Evolutionary conservation across 208 protist species (phyloP).

Genomic region (Trichomonas vaginalis): DNA sequence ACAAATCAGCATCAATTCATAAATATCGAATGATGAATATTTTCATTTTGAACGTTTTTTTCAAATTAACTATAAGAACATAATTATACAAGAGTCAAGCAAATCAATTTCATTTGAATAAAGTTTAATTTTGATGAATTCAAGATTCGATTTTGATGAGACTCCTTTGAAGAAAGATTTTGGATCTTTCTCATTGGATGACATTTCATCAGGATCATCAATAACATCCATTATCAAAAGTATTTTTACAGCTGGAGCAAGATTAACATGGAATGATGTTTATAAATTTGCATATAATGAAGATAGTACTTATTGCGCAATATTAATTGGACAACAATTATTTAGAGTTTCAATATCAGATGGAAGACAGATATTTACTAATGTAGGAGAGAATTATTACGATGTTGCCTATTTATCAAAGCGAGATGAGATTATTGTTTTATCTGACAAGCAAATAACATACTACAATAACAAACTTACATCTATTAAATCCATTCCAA

Average conservation of each 20-base stretch:
- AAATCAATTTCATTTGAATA: too few relatives aligned
- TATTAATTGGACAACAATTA: neutral
- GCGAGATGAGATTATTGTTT: neutral
- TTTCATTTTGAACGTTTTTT: too few relatives aligned
- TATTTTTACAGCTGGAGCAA: neutral
- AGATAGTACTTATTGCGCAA: neutral
- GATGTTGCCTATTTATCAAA: neutral
- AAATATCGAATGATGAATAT: too few relatives aligned
- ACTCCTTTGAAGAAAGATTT: neutral
- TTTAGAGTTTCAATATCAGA: neutral
- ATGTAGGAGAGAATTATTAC: neutral
- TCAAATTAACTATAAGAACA: too few relatives aligned
- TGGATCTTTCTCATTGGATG: neutral
- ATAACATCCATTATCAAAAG: neutral
- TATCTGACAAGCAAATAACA: neutral
- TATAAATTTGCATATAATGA: neutral
- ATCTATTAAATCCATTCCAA: neutral
- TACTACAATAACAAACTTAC: neutral
- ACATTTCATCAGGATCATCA: neutral
- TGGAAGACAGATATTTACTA: neutral
- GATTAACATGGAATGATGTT: neutral
- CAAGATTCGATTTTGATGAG: neutral
- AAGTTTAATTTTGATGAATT: too few relatives aligned
- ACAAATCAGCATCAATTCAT: too few relatives aligned
- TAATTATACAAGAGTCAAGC: too few relatives aligned